phyloP scores from a whole-genome alignment of 805 yeast genomes.

The Sungouiella thailandica region DNA sequence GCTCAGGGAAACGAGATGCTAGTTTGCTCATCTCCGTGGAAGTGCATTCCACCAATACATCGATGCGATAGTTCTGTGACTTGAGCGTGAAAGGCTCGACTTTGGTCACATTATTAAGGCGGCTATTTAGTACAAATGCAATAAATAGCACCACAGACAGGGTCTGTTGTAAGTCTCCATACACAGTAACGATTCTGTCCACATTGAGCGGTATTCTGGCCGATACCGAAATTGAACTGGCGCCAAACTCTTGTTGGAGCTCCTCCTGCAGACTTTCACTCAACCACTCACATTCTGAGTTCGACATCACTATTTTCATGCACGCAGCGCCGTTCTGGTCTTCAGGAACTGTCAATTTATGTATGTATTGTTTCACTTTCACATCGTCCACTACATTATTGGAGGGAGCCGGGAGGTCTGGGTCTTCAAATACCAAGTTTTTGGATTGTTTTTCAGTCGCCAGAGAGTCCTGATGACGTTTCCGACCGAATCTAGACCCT shows the following conservation, averaged over 20 bases:
- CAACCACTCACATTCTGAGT: slow-evolving; percentile 25
- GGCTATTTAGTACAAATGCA: slow-evolving; percentile 21
- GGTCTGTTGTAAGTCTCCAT: slow-evolving; percentile 20
- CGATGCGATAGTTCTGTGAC: slow-evolving; percentile 23
- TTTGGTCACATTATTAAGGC: slow-evolving; percentile 22
- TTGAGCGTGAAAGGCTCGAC: slow-evolving; percentile 27
- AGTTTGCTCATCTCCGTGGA: slow-evolving; percentile 3
- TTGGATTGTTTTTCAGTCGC: neutral
- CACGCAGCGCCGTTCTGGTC: slow-evolving; percentile 7
- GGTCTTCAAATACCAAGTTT: neutral
- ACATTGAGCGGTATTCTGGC: slow-evolving; percentile 19
- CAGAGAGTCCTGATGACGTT: neutral
- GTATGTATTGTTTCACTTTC: slow-evolving; percentile 22
- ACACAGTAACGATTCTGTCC: slow-evolving; percentile 27
- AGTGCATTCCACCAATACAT: slow-evolving; percentile 9
- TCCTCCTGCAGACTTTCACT: slow-evolving; percentile 7
- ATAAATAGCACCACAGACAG: slow-evolving; percentile 23
- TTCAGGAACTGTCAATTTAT: slow-evolving; percentile 11
- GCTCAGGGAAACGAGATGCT: slow-evolving; percentile 2
- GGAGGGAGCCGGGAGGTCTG: neutral
- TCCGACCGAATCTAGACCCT: neutral
- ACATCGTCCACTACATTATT: slow-evolving; percentile 19
- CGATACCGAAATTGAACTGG: slow-evolving; percentile 20
- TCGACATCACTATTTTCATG: slow-evolving; percentile 16
- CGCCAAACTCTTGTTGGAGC: slow-evolving; percentile 18